Conservation (phyloP, 2,329 filamentous ascomycete species). For the Calonectria hawksworthii region DNA sequence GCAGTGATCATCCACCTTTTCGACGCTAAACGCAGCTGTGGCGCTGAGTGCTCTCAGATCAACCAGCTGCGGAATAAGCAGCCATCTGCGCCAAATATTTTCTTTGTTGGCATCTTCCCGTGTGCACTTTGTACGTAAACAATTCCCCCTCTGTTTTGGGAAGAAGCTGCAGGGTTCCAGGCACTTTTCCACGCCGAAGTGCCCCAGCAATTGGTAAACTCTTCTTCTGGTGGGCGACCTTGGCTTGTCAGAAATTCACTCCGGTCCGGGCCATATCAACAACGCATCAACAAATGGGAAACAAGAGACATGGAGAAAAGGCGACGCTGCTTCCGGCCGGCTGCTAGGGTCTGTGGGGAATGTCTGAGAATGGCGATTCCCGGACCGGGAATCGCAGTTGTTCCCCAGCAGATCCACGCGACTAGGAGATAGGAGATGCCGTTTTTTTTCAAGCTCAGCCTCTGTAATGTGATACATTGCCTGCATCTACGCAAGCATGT, state of each 20-base stretch:
- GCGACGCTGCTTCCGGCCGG: neutral
- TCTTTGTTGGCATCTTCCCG: neutral
- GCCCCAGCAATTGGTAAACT: neutral
- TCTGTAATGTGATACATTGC: neutral
- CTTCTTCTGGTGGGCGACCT: neutral
- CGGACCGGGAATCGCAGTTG: neutral
- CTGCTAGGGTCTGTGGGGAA: neutral
- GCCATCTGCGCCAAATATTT: neutral
- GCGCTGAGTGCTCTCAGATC: neutral
- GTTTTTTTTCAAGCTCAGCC: neutral
- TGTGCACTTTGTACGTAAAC: neutral
- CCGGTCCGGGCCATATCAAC: neutral
- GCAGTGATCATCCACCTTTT: neutral
- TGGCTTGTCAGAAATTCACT: neutral
- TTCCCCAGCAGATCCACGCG: neutral
- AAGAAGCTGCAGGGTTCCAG: neutral
- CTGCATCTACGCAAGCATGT: neutral
- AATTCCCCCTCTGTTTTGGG: neutral
- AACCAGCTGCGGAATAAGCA: neutral
- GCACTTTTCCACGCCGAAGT: neutral
- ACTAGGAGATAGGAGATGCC: neutral
- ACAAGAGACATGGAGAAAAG: neutral
- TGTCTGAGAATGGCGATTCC: neutral
- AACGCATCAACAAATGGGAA: neutral
- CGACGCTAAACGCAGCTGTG: neutral